Base-by-base conservation (phyloP, 257 asterid species). In the Solanum clarkiae region DNA sequence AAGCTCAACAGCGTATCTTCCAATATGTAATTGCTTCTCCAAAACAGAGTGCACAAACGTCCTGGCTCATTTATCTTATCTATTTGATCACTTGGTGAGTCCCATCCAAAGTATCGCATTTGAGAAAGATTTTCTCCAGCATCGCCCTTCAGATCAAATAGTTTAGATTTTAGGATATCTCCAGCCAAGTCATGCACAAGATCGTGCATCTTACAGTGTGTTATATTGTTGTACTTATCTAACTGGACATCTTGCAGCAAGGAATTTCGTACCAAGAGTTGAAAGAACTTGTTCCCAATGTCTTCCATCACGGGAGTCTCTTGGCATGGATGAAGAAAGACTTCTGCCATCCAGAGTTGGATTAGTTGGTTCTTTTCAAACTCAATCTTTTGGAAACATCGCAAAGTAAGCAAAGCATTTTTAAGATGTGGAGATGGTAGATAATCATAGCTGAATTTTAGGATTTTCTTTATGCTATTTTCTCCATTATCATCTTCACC, bases 311-410 rank as follows among this genome's bases (percentile, higher is more conserved):
- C n/a, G 13, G 7, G 49, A 55, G 2, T 57, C 62, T 36, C 45
- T 87, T 47, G 42, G 7, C 40, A 71, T 65, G 85, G 59, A 60
- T 45, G 51, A 12, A 89, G 86, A 54, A 54, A 63, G 2, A 83
- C 86, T 29, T 84, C 86, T 4, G 92, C 90, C 86, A 89, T 89
- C 90, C 90, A 87, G 1, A 71, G 75, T 42, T 87, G 89, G 24
- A 86, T 87, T 13, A 89, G 14, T 10, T 51, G 57, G 26, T 86
- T 85, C 57, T 51, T 90, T 51, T 80, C 85, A 20, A 88, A 51
- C 80, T 20, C 4, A 14, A 63, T 79, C 85, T 82, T 87, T 87
- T 8, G 81, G 80, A 40, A 84, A 88, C 55, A 85, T 69, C 3
- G 90, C 86, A 53, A 88, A 87, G 45, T 44, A 87, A 3, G 84